Evolutionary conservation across 1,139 yeast species (phyloP).

Genomic region (Geotrichum restrictum): DNA sequence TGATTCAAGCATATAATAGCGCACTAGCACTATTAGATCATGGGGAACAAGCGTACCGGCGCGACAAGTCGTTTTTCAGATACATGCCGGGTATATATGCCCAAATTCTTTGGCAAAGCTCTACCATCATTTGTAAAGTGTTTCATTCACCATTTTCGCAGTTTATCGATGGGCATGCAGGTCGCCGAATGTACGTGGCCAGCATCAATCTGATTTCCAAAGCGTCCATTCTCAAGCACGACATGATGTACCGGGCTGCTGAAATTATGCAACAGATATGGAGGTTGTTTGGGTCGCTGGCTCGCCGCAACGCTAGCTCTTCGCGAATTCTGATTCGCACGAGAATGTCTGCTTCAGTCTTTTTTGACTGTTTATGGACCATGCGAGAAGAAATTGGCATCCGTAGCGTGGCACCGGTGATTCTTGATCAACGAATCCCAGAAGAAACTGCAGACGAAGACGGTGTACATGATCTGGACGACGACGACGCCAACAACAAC

Average conservation of each 20-base stretch:
- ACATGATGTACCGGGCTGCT: slow-evolving; percentile 85
- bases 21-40: slow-evolving; percentile 68
- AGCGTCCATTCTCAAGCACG: slow-evolving; percentile 84
- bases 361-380: slow-evolving; percentile 83
- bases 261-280: slow-evolving; percentile 93
- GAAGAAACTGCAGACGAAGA: slow-evolving; percentile 17
- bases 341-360: slow-evolving; percentile 86
- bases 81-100: slow-evolving; percentile 83
- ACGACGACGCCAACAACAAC: slow-evolving; percentile 23
- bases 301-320: slow-evolving; percentile 39
- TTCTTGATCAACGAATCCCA: slow-evolving; percentile 32
- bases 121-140: slow-evolving; percentile 74
- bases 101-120: slow-evolving; percentile 39
- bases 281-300: slow-evolving; percentile 68
- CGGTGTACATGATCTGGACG: slow-evolving; percentile 19
- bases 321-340: slow-evolving; percentile 55
- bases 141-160: slow-evolving; percentile 68
- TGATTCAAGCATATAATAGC: slow-evolving; percentile 73
- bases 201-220: slow-evolving; percentile 68
- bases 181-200: slow-evolving; percentile 65
- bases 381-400: slow-evolving; percentile 77
- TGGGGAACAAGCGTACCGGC: slow-evolving; percentile 50
- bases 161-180: slow-evolving; percentile 65
- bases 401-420: slow-evolving; percentile 38
- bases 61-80: slow-evolving; percentile 60